Evolutionary conservation across 176 grass and related monocot species (phyloP).

Genomic region (Oryza rufipogon): DNA sequence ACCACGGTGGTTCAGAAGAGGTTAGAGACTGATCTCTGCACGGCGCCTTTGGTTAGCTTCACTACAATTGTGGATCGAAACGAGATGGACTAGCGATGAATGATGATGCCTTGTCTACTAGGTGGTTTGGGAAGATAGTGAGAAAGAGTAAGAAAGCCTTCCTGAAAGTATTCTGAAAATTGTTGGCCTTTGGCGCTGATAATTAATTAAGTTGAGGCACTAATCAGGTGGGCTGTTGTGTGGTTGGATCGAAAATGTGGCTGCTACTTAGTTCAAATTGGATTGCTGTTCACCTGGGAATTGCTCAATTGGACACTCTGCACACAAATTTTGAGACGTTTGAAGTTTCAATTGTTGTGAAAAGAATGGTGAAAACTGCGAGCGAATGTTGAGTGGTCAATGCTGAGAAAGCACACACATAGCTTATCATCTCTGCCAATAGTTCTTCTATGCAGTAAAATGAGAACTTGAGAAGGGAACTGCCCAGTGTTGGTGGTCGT

Average conservation of each 20-base stretch:
- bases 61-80: not conserved
- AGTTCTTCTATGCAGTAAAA: not conserved
- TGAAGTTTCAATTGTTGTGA: not conserved
- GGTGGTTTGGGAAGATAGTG: not conserved
- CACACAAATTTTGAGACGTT: not conserved
- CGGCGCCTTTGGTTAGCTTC: not conserved
- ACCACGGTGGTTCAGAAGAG: not conserved
- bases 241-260: not conserved
- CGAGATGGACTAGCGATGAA: not conserved
- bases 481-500: not conserved
- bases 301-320: not conserved
- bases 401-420: not conserved
- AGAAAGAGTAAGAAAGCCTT: not conserved
- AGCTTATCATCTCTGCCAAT: not conserved
- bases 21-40: slow-evolving; percentile 13
- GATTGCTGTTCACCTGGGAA: not conserved
- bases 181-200: not conserved
- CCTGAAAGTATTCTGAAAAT: not conserved
- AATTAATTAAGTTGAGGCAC: not conserved
- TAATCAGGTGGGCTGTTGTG: not conserved
- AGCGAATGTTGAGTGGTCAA: not conserved
- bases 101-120: not conserved
- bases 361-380: not conserved
- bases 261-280: slow-evolving; percentile 1
- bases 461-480: not conserved